A percentile compares a stretch with the other conserved stretches of the same genome.
phyloP scores from a whole-genome alignment of 2,329 filamentous ascomycete species.

The Lecanicillium sp. region DNA sequence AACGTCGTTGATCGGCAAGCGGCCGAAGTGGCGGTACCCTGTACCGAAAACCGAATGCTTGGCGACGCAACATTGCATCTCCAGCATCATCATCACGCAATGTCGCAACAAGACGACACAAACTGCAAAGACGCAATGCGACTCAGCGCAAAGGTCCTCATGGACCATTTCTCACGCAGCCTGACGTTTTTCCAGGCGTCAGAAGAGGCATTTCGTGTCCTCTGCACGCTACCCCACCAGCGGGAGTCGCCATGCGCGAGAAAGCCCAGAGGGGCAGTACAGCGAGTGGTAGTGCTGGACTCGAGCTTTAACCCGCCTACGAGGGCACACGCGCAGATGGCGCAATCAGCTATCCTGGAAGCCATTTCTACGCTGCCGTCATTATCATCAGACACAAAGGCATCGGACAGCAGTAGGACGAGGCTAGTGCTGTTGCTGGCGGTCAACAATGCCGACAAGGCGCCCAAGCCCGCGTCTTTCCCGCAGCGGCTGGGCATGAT shows the following conservation, averaged over 20 bases:
- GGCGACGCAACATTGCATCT: no score
- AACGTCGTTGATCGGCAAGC: no score
- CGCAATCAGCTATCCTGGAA: slow-evolving; percentile 33
- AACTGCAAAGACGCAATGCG: slow-evolving; percentile 11
- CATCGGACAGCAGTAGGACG: slow-evolving; percentile 8
- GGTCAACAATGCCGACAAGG: slow-evolving; percentile 60
- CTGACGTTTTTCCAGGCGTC: slow-evolving; percentile 38
- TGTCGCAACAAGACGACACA: neutral
- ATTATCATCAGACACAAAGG: slow-evolving; percentile 5
- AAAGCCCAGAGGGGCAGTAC: neutral
- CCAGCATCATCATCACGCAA: no score
- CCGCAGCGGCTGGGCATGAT: slow-evolving; percentile 64
- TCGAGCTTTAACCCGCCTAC: slow-evolving; percentile 65
- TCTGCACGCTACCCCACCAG: slow-evolving; percentile 21
- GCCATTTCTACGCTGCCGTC: slow-evolving; percentile 8
- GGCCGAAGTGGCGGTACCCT: no score
- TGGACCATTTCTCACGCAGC: slow-evolving; percentile 35
- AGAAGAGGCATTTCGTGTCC: slow-evolving; percentile 32
- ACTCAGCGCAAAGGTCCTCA: slow-evolving; percentile 19
- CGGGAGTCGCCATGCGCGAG: slow-evolving; percentile 15
- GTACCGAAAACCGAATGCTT: no score
- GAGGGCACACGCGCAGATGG: slow-evolving; percentile 51
- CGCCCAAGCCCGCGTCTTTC: slow-evolving; percentile 59
- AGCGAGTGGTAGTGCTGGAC: slow-evolving; percentile 49
- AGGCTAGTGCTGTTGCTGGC: slow-evolving; percentile 53